Base-by-base conservation (phyloP, 495 filamentous ascomycete genomes). In the Daldinia loculata region DNA sequence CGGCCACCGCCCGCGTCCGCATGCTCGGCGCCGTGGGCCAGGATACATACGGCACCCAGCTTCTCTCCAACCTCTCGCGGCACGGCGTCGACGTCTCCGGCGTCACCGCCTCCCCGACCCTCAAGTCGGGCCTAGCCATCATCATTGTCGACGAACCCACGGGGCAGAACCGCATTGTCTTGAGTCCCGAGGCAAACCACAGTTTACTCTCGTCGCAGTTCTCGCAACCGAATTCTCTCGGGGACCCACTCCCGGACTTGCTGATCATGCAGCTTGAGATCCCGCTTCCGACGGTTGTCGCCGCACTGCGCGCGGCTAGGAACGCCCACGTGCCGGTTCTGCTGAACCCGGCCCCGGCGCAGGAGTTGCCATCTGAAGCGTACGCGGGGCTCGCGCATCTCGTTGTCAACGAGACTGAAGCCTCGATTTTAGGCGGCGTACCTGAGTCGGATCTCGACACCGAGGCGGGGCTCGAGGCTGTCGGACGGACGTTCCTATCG, bases 261-360 rank as follows among this genome's bases (percentile, higher is more conserved):
- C 84, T 97, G 12, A 84, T 99, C 22, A 85, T 98, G 85, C 95
- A 99, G 82, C 84, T 95, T 1, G 95, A 99, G 79, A 92, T 95
- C 11, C 94, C 93, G 0, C 70, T 92, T 2, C 79, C 84, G 4
- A 92, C 93, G 0, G 88, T 93, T 0, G 76, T 96, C 7, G 84
- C 87, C 15, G 89, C 90, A 19, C 78, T 97, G 27, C 69, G 72
- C 24, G 79, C 80, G 1, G 89, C 89, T 0, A 78, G 84, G 11
- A 71, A 75, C 34, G 80, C 79, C 59, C 81, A 83, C 1, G 81
- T 89, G 41, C 79, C 80, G 22, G 89, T 94, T 1, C 83, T 96
- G 58, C 81, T 98, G 15, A 99, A 99, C 79, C 94, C 95, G 8
- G 91, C 91, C 4, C 93, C 93, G 14, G 95, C 94, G 8, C 85